Conservation (phyloP, 2,329 filamentous ascomycete genomes). For the Aspergillus carbonarius region DNA sequence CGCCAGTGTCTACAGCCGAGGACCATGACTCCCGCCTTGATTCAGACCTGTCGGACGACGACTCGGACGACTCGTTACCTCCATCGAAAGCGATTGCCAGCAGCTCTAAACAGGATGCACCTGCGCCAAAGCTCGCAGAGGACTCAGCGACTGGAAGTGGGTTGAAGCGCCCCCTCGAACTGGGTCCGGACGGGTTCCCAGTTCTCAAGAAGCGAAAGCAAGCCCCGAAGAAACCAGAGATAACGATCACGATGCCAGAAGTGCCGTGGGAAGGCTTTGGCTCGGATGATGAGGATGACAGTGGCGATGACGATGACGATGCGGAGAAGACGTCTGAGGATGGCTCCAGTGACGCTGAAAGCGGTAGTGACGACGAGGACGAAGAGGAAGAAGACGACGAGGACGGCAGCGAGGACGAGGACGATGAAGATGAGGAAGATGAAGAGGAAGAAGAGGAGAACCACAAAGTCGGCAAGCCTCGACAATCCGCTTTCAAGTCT, state of each 20-base stretch:
- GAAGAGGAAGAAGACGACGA: slow-evolving; percentile 24
- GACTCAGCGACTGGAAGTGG: slow-evolving; percentile 61
- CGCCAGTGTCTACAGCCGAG: slow-evolving; percentile 10
- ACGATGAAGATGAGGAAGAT: slow-evolving; percentile 28
- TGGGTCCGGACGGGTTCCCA: slow-evolving; percentile 76
- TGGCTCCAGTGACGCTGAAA: slow-evolving; percentile 30
- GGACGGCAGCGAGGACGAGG: slow-evolving; percentile 18
- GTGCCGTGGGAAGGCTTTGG: slow-evolving; percentile 49
- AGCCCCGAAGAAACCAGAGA: slow-evolving; percentile 50
- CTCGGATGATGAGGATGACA: slow-evolving; percentile 40
- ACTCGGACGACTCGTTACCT: slow-evolving; percentile 35
- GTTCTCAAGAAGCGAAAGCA: slow-evolving; percentile 81
- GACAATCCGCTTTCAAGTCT: slow-evolving; percentile 76
- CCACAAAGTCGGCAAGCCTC: slow-evolving; percentile 27
- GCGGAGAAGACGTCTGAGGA: slow-evolving; percentile 15
- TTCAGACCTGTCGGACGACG: slow-evolving; percentile 33
- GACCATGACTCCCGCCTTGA: slow-evolving; percentile 26
- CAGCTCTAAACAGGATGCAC: slow-evolving; percentile 43
- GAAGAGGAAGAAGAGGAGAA: slow-evolving; percentile 33
- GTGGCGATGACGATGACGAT: slow-evolving; percentile 33
- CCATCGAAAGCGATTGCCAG: slow-evolving; percentile 24
- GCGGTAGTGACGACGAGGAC: slow-evolving; percentile 26
- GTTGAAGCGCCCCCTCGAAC: slow-evolving; percentile 79
- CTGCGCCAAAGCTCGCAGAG: slow-evolving; percentile 43
- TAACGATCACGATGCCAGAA: slow-evolving; percentile 34